Conservation (phyloP, 139 green algal genomes). For the Picochlorum sp. region DNA sequence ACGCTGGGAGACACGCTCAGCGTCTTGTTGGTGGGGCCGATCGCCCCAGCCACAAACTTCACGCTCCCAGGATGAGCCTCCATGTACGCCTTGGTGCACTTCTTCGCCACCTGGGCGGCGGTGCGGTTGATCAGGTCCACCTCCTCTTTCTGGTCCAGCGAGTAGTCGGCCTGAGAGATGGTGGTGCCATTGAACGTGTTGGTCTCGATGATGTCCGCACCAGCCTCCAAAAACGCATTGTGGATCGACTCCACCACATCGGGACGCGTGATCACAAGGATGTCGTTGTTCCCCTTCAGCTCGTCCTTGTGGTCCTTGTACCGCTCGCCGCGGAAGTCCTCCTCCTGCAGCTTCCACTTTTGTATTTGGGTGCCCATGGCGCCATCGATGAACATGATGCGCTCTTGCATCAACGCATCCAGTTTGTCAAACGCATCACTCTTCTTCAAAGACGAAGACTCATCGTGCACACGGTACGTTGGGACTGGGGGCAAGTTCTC, state of each 20-base stretch:
- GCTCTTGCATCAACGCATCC: constrained; percentile 71
- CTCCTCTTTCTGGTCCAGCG: constrained; percentile 77
- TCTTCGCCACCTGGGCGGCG: too few relatives aligned
- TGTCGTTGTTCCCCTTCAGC: constrained; percentile 97
- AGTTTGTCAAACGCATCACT: constrained; percentile 59
- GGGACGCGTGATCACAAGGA: constrained; percentile 89
- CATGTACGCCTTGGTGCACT: too few relatives aligned
- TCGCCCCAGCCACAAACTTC: constrained; percentile 89
- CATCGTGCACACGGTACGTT: constrained; percentile 9
- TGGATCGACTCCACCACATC: constrained; percentile 94
- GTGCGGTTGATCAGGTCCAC: too few relatives aligned
- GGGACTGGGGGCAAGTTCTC: constrained; percentile 17
- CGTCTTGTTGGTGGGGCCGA: constrained; percentile 96
- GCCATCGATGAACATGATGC: constrained; percentile 93
- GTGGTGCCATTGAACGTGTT: constrained; percentile 97
- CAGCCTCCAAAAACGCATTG: constrained; percentile 76
- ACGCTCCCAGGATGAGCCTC: too few relatives aligned
- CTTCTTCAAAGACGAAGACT: constrained; percentile 17
- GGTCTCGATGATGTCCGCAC: constrained; percentile 97
- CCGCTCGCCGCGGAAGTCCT: constrained; percentile 76
- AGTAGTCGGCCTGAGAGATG: constrained; percentile 87
- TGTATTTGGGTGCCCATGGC: constrained; percentile 93
- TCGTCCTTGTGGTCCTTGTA: constrained; percentile 72
- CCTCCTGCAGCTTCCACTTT: constrained; percentile 74
- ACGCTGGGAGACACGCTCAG: constrained; percentile 90